These are phyloP conservation scores for Cenchrus americanus DNA, from an alignment of 176 grass and related monocot species.

Conservation along the genomic window DNA sequence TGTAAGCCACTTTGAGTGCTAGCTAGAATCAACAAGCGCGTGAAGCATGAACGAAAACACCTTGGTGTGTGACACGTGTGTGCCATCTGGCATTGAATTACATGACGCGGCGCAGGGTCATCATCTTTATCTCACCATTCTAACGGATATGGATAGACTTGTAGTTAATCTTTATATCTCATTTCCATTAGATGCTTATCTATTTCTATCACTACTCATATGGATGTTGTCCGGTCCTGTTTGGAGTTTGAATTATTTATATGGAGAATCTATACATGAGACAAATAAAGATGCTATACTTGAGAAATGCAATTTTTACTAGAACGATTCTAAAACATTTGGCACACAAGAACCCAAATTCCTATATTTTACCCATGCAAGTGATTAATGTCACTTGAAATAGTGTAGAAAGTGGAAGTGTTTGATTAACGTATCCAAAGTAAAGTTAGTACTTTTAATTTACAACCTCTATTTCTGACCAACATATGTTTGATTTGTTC, in stretches of 20 bases:
- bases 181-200: background rate
- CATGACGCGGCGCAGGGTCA: accelerated
- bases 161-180: background rate
- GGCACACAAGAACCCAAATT: background rate
- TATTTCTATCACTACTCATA: background rate
- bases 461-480: too few species aligned
- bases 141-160: background rate
- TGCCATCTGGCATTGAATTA: accelerated
- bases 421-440: background rate
- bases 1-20: background rate
- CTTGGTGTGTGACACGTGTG: background rate
- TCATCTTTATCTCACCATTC: background rate
- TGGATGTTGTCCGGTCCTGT: accelerated
- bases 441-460: background rate
- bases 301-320: background rate
- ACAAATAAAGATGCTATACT: background rate
- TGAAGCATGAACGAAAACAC: too few species aligned
- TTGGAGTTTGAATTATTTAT: background rate
- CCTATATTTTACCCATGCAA: background rate
- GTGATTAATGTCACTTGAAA: background rate
- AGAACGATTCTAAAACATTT: background rate
- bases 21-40: background rate
- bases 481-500: too few species aligned
- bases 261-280: background rate
- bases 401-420: background rate